A percentile compares a stretch with the other conserved stretches of the same genome.
These are phyloP conservation scores for Nemania bipapillata DNA, from an alignment of 2,329 filamentous ascomycete species.

Conservation along the genomic window DNA sequence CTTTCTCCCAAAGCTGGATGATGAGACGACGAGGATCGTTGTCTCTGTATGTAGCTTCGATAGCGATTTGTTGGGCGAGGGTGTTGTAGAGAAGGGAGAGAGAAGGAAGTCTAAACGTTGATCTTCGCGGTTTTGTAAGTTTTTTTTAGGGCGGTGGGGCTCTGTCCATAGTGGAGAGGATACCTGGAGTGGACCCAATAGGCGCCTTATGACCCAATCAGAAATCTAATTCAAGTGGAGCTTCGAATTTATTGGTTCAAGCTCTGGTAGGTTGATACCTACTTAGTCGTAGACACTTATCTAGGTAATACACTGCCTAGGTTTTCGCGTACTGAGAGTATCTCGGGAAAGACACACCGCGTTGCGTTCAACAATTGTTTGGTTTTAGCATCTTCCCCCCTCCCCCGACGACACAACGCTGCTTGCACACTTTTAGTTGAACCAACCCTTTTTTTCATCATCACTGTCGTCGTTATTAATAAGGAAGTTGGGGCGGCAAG, in stretches of 20 bases:
- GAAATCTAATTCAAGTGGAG: background rate
- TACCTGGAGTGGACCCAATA: background rate
- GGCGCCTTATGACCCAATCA: slow-evolving; percentile 29
- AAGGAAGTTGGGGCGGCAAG: background rate
- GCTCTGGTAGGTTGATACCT: background rate
- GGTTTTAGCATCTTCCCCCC: no score
- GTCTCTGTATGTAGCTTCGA: slow-evolving; percentile 97
- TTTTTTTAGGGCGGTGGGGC: slow-evolving; percentile 27
- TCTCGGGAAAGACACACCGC: no score
- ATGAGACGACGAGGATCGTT: slow-evolving; percentile 57
- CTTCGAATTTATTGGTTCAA: slow-evolving; percentile 21
- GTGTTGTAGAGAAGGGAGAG: slow-evolving; percentile 61
- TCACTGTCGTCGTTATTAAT: background rate
- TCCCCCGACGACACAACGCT: no score
- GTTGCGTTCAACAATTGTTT: no score
- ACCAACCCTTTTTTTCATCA: no score
- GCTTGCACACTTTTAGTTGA: no score
- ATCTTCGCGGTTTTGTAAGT: slow-evolving; percentile 39
- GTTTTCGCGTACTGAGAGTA: background rate
- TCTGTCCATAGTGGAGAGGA: slow-evolving; percentile 4
- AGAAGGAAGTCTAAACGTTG: slow-evolving; percentile 26
- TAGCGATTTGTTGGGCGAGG: slow-evolving; percentile 99
- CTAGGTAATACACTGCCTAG: background rate
- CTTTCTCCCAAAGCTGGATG: slow-evolving; percentile 97
- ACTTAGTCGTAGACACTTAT: background rate